Base-by-base conservation (phyloP, 768 basidiomycete genomes). In the Rhizopogon vulgaris region DNA sequence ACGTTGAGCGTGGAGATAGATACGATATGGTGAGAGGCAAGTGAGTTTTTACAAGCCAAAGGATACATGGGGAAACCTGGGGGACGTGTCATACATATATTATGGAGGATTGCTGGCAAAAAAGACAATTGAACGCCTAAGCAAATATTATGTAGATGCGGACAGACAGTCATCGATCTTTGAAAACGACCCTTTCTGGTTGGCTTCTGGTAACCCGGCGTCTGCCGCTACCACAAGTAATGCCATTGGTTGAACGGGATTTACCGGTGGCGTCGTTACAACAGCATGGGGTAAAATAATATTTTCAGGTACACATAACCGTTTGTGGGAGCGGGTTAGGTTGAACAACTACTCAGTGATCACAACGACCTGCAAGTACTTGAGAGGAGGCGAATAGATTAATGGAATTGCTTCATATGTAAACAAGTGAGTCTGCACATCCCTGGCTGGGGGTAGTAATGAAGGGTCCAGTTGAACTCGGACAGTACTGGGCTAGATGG, bases 191-290 rank as follows among this genome's bases (percentile, higher is more conserved):
- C 22, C 22, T 22, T 22, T 22, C 22, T 22, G 22, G 22, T 22
- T 22, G 22, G 22, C 22, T 22, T 22, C 22, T 6, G 22, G 24
- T 25, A 37, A 18, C 11, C 6, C 28, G 49, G 49, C 4, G 2
- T 18, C 22, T 45, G 14, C 40, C 41, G 49, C 17, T 11, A 2
- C 2, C 24, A 41, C 38, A 43, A 36, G 27, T 48, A 46, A 43
- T 34, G 37, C 14, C 8, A 15, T 25, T 45, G 22, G 41, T 43
- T 15, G 2, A 10, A 48, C 63, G 64, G 64, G 34, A 45, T 14
- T 24, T 49, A 39, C 64, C 64, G 66, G 60, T 68, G 64, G 64
- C 64, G 63, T 49, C 27, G 56, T 48, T 60, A 9, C 36, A 27
- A 17, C 36, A 22, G 30, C 25, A 36, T 17, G 11, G 4, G 9